These are phyloP conservation scores for Pleurozium schreberi DNA, from an alignment of 225 moss, liverwort and hornwort genomes.

Conservation along the genomic window DNA sequence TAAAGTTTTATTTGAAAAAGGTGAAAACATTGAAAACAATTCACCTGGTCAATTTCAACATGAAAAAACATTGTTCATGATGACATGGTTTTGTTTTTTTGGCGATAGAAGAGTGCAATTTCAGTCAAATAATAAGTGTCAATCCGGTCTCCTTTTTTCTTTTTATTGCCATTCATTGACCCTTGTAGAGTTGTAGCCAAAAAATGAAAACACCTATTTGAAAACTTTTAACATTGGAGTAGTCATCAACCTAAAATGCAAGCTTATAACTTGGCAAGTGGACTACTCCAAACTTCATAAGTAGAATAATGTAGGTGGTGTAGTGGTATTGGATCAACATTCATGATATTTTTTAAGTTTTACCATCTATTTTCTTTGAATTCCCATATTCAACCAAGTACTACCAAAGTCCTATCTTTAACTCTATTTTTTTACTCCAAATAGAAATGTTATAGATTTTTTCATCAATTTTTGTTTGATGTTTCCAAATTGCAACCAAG, in stretches of 20 bases:
- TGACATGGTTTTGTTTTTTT: too few relatives aligned
- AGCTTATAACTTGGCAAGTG: not conserved
- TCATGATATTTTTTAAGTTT: not conserved
- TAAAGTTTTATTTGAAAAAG: too few relatives aligned
- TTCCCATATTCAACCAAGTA: not conserved
- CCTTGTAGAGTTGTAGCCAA: too few relatives aligned
- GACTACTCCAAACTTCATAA: too few relatives aligned
- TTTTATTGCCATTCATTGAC: not conserved
- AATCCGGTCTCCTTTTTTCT: not conserved
- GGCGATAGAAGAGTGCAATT: too few relatives aligned
- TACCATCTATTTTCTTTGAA: fast-evolving
- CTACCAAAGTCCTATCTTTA: fast-evolving
- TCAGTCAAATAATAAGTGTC: not conserved
- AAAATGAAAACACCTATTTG: not conserved
- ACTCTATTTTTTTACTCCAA: not conserved
- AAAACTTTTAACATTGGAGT: not conserved
- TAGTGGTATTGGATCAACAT: fast-evolving
- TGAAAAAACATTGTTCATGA: too few relatives aligned
- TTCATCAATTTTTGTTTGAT: fast-evolving
- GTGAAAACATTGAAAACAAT: not conserved
- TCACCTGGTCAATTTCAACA: not conserved
- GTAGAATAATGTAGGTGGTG: not conserved
- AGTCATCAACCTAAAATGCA: not conserved
- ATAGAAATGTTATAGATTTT: not conserved
- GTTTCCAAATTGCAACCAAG: not conserved